Base-by-base conservation (phyloP, 1,284 basidiomycete genomes). In the Malassezia restricta region DNA sequence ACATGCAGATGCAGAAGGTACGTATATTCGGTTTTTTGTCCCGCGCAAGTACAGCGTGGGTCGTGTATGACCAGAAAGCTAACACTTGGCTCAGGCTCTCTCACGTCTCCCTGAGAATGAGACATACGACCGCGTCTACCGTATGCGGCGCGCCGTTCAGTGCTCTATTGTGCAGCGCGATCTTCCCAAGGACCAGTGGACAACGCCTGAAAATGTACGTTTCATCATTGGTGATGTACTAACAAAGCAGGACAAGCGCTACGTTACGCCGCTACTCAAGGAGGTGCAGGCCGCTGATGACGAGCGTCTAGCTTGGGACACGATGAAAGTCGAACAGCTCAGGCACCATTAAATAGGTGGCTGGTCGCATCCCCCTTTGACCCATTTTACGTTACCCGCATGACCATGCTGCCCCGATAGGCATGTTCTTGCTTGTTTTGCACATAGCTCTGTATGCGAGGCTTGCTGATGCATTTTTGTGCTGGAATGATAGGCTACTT, bases 51-150 rank as follows among this genome's bases (percentile, higher is more conserved):
- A 2, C 9, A 17, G 40, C 42, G 14, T 28, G 8, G 14, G 11
- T n/a, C 28, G 24, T n/a, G 4, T 31, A 8, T 29, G 42, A 6
- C 17, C 12, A 37, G 15, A 5, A 8, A 7, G 24, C 44, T 47
- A 37, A 47, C 27, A 24, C 28, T 0, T 37, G 15, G 11, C 3
- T 3, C 5, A 62, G 60, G 67, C 67, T 9, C 42, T 98, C 65
- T 75, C 73, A 43, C 90, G 92, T 74, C 78, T 98, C 65, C 82
- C 86, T 39, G 78, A 80, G 39, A 79, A 80, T 47, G 84, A 95
- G 77, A 73, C 78, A 30, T 96, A 92, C 76, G 91, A 96, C 80
- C 87, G 92, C 58, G 82, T 82, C 52, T 95, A 79, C 81, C 87
- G 94, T 63, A 78, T 94, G 75, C 86, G 89, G 73, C 78, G 83